These are phyloP conservation scores for Anthracocystis setariae DNA, from an alignment of 1,284 basidiomycete genomes.

Conservation along the genomic window DNA sequence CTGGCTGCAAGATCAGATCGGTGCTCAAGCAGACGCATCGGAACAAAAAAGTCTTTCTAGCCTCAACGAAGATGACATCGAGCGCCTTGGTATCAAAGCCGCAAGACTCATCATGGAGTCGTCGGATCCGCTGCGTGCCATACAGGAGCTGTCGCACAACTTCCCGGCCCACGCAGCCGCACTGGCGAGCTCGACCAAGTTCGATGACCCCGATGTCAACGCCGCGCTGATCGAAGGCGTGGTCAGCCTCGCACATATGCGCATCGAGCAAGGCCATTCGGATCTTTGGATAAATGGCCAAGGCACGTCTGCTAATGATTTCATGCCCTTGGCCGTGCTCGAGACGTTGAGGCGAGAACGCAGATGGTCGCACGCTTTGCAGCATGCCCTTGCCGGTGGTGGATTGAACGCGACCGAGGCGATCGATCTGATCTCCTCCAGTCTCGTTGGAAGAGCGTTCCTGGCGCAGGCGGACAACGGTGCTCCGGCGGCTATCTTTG, in stretches of 20 bases:
- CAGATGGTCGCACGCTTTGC: constrained; percentile 70
- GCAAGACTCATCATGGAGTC: constrained; percentile 50
- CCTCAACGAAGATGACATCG: constrained; percentile 35
- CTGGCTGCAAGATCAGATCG: constrained; percentile 41
- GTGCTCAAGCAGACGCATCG: constrained; percentile 4
- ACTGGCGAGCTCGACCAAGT: constrained; percentile 47
- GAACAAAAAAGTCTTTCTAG: constrained; percentile 7
- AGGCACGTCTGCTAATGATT: constrained; percentile 28
- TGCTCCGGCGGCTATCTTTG: constrained; percentile 68
- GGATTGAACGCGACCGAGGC: constrained; percentile 76
- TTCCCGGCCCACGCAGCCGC: constrained; percentile 56
- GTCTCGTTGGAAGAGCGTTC: constrained; percentile 38
- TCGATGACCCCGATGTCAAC: constrained; percentile 17
- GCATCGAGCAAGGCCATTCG: constrained; percentile 47
- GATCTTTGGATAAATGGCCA: constrained; percentile 65
- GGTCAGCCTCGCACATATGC: constrained; percentile 25
- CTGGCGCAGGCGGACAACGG: constrained; percentile 16
- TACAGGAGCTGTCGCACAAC: constrained; percentile 59
- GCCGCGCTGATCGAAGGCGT: constrained; percentile 41
- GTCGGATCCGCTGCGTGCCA: constrained; percentile 56
- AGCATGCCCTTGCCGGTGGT: constrained; percentile 74
- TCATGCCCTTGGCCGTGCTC: constrained; percentile 43
- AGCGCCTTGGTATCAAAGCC: constrained; percentile 47
- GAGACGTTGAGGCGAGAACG: constrained; percentile 77
- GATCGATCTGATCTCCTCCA: constrained; percentile 73